A percentile compares a stretch with the other conserved stretches of the same genome.
phyloP scores from a whole-genome alignment of 2,329 filamentous ascomycete genomes.

The Lanzia echinophila region DNA sequence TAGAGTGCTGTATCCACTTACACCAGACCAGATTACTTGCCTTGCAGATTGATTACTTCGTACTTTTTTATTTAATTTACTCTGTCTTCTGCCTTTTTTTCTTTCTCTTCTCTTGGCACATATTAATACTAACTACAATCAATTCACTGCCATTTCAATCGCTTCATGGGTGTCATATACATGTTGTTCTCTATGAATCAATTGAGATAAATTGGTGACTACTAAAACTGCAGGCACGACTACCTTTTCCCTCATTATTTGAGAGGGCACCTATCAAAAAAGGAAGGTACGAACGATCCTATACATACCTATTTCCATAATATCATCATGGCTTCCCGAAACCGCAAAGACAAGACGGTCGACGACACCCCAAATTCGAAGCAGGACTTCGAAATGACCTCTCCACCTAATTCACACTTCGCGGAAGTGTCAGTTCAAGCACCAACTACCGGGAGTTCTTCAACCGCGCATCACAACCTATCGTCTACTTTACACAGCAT shows the following conservation, averaged over 20 bases:
- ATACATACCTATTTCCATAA: neutral
- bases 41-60: neutral
- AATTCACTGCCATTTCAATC: neutral
- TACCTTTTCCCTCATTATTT: neutral
- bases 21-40: neutral
- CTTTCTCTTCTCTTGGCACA: neutral
- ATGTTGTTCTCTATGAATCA: neutral
- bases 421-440: constrained; percentile 8
- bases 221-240: constrained; percentile 1
- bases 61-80: neutral
- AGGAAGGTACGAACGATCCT: neutral
- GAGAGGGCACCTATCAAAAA: neutral
- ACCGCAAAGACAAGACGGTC: neutral
- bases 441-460: neutral
- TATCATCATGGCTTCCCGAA: constrained; percentile 3
- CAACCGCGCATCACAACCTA: constrained; percentile 7
- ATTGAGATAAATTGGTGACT: neutral
- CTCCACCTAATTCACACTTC: neutral
- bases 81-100: neutral
- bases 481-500: constrained; percentile 1
- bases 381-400: constrained; percentile 9
- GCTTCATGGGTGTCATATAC: neutral
- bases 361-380: neutral
- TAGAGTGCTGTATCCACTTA: neutral
- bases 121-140: neutral